A percentile compares a stretch with the other conserved stretches of the same genome.
Conservation (phyloP, 306 rosid species). For the Gillenia trifoliata region DNA sequence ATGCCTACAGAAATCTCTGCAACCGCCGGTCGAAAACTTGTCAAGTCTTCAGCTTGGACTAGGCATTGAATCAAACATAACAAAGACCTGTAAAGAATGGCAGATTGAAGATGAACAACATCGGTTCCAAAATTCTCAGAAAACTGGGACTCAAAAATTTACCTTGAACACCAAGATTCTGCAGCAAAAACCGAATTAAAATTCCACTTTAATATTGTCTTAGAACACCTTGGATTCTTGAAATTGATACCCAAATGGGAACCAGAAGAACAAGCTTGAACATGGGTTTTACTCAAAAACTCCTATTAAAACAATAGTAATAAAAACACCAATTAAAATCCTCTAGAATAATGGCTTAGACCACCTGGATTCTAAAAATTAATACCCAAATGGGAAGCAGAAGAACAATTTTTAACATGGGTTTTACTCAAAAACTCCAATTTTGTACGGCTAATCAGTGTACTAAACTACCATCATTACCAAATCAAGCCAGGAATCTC, state of each 20-base stretch:
- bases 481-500: slow-evolving; percentile 17
- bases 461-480: slow-evolving; percentile 1
- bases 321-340: slow-evolving; percentile 13
- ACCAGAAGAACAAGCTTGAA: slow-evolving; percentile 20
- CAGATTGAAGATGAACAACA: slow-evolving; percentile 18
- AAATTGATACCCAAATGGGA: slow-evolving; percentile 27
- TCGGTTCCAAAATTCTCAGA: slow-evolving; percentile 17
- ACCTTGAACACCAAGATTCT: slow-evolving; percentile 28
- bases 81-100: slow-evolving; percentile 34
- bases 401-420: slow-evolving; percentile 13
- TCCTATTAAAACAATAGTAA: background rate
- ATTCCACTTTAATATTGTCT: background rate
- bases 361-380: slow-evolving; percentile 16
- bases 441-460: background rate
- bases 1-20: slow-evolving; percentile 17
- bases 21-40: slow-evolving; percentile 12
- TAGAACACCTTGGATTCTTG: slow-evolving; percentile 18
- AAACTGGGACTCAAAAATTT: slow-evolving; percentile 16
- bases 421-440: slow-evolving; percentile 7
- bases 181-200: slow-evolving; percentile 16
- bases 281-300: slow-evolving; percentile 1
- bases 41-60: slow-evolving; percentile 21
- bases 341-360: background rate
- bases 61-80: background rate
- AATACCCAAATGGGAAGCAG: slow-evolving; percentile 27